A percentile compares a stretch with the other conserved stretches of the same genome.
phyloP scores from a whole-genome alignment of 2,329 filamentous ascomycete species.

The Penicillium sp. region DNA sequence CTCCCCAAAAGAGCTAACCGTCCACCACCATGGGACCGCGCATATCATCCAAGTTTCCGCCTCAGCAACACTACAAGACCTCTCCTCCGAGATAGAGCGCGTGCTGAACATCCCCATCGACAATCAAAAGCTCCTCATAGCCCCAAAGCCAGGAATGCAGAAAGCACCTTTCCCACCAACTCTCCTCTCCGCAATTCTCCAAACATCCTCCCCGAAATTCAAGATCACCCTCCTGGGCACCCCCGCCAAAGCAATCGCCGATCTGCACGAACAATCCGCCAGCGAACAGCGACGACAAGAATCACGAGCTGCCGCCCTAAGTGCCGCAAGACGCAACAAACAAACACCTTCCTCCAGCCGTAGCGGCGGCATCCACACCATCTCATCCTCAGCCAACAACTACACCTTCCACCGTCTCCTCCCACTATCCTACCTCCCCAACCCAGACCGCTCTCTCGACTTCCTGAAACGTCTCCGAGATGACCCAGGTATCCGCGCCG shows the following conservation, averaged over 20 bases:
- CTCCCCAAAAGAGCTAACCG: conserved; percentile 43
- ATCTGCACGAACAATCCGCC: conserved; percentile 41
- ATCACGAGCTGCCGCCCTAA: conserved; percentile 30
- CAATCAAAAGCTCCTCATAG: conserved; percentile 49
- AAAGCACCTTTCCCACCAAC: conserved; percentile 47
- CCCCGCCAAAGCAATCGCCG: conserved; percentile 42
- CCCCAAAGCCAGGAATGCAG: conserved; percentile 49
- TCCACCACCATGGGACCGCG: conserved; percentile 57
- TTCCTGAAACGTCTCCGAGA: conserved; percentile 75
- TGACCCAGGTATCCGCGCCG: conserved; percentile 79
- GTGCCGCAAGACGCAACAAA: conserved; percentile 20
- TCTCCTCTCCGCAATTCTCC: conserved; percentile 35
- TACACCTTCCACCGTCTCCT: conserved; percentile 82
- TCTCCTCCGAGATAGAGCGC: conserved; percentile 36
- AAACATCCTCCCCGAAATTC: conserved; percentile 38
- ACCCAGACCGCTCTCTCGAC: conserved; percentile 66
- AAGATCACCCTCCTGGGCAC: conserved; percentile 51
- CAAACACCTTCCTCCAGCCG: conserved; percentile 9
- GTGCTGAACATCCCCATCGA: conserved; percentile 40
- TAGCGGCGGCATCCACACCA: conserved; percentile 30
- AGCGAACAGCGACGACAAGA: conserved; percentile 30
- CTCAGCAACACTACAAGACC: conserved; percentile 53
- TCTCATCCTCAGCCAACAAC: conserved; percentile 54
- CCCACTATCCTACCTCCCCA: conserved; percentile 74
- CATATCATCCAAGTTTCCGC: conserved; percentile 50